Evolutionary conservation across 768 basidiomycete species (phyloP).

Genomic region (Trametopsis cervina): DNA sequence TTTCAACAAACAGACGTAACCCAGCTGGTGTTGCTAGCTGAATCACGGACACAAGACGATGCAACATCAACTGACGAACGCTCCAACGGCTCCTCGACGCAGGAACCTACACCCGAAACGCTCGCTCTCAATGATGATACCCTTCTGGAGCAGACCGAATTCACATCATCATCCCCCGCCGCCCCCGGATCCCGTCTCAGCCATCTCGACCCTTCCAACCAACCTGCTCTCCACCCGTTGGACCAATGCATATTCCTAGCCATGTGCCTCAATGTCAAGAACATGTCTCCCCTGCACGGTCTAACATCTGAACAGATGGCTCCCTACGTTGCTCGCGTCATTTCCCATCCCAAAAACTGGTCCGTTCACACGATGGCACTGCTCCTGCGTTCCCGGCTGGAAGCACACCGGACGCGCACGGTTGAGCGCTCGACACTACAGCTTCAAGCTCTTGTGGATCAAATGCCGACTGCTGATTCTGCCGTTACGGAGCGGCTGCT

Average conservation of each 20-base stretch:
- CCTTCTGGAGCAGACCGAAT: conserved; percentile 88
- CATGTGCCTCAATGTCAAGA: conserved; percentile 84
- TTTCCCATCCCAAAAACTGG: conserved; percentile 91
- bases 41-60: conserved; percentile 44
- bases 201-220: conserved; percentile 76
- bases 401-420: conserved; percentile 82
- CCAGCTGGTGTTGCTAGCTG: conserved; percentile 91
- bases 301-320: conserved; percentile 89
- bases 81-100: conserved; percentile 1
- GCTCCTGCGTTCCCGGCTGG: conserved; percentile 86
- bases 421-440: conserved; percentile 91
- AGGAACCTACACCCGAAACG: conserved; percentile 60
- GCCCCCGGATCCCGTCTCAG: conserved; percentile 39
- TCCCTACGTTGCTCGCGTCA: conserved; percentile 85
- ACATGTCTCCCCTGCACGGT: conserved; percentile 84
- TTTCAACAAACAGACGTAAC: conserved; percentile 82
- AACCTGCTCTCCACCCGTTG: conserved; percentile 84
- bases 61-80: background rate
- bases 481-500: conserved; percentile 63
- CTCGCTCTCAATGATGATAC: conserved; percentile 92
- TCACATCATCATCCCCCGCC: conserved; percentile 64
- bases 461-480: conserved; percentile 89
- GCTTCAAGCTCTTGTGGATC: conserved; percentile 92
- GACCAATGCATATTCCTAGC: conserved; percentile 92
- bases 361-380: conserved; percentile 95